Conservation (phyloP, 768 basidiomycete genomes). For the Daedaleopsis nitida region DNA sequence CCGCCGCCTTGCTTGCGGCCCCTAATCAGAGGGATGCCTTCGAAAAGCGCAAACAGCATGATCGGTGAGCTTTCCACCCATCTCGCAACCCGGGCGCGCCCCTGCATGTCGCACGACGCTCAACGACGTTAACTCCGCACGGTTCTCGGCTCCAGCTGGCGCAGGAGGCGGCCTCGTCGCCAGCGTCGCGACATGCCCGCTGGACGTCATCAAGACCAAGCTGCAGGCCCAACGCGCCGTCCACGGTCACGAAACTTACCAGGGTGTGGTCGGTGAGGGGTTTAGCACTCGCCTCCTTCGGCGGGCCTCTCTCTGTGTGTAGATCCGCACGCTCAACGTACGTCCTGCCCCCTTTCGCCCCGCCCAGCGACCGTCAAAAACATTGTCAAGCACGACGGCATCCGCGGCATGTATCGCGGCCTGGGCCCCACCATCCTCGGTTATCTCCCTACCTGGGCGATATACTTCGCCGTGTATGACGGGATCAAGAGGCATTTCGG, state of each 20-base stretch:
- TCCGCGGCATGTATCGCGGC: conserved; percentile 94
- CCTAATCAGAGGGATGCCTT: conserved; percentile 72
- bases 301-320: conserved; percentile 13
- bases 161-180: conserved; percentile 94
- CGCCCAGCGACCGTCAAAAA: conserved; percentile 52
- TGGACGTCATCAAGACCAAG: conserved; percentile 98
- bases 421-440: conserved; percentile 95
- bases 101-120: conserved; percentile 10
- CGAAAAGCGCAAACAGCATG: conserved; percentile 72
- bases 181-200: conserved; percentile 91
- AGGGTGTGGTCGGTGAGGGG: conserved; percentile 68
- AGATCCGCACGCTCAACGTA: conserved; percentile 22
- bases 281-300: conserved; percentile 25
- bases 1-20: conserved; percentile 45
- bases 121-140: conserved; percentile 3
- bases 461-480: conserved; percentile 98
- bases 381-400: conserved; percentile 66
- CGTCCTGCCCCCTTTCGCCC: conserved; percentile 17
- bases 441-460: conserved; percentile 98
- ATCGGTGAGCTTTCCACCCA: conserved; percentile 54
- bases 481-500: conserved; percentile 87
- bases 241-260: conserved; percentile 70
- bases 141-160: conserved; percentile 58
- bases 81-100: conserved; percentile 12
- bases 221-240: conserved; percentile 89